A percentile compares a stretch with the other conserved stretches of the same genome.
These are phyloP conservation scores for Naganishia cerealis DNA, from an alignment of 1,284 basidiomycete genomes.

Conservation along the genomic window DNA sequence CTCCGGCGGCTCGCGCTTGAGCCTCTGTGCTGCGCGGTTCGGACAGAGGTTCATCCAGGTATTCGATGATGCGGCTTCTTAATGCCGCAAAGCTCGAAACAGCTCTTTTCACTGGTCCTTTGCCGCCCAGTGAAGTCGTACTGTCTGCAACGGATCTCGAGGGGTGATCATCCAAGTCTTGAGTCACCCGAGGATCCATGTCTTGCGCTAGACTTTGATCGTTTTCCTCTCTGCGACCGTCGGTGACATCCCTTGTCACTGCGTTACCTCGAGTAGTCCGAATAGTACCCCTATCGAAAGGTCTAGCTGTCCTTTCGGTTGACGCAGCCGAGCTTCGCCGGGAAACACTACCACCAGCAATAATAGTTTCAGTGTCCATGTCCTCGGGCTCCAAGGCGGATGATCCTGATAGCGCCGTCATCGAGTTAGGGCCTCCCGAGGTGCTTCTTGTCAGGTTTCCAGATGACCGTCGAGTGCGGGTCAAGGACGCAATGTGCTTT, in stretches of 20 bases:
- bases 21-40: background rate
- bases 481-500: slow-evolving; percentile 20
- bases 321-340: slow-evolving; percentile 17
- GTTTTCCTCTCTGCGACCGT: background rate
- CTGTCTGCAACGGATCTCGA: background rate
- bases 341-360: slow-evolving; percentile 11
- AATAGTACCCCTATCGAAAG: background rate
- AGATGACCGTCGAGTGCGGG: slow-evolving; percentile 15
- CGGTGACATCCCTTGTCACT: background rate
- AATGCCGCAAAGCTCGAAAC: slow-evolving; percentile 17
- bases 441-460: background rate
- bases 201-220: background rate
- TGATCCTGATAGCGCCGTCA: slow-evolving; percentile 11
- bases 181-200: background rate
- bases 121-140: background rate
- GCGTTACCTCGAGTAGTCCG: background rate
- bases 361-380: slow-evolving; percentile 14
- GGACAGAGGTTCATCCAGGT: slow-evolving; percentile 21
- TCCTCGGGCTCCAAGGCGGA: slow-evolving; percentile 19
- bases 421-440: slow-evolving; percentile 5
- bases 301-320: slow-evolving; percentile 23
- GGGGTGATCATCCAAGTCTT: no score
- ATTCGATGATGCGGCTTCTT: slow-evolving; percentile 19
- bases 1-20: background rate
- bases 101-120: slow-evolving; percentile 1